Conservation (phyloP, 2,329 filamentous ascomycete genomes). For the Claviceps maximensis region DNA sequence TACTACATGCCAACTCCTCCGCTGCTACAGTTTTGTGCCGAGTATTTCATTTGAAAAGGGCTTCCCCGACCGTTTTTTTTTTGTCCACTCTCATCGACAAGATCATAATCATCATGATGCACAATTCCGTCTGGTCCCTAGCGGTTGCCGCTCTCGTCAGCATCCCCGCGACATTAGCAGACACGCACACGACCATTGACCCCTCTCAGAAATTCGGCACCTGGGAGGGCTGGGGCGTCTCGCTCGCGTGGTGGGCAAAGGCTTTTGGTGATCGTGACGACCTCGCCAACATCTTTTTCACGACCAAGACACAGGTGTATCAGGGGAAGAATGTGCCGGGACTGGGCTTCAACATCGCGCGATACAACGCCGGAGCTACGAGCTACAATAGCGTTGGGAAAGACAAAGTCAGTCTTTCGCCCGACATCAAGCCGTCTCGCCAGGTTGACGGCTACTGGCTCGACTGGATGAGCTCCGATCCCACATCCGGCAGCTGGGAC, state of each 20-base stretch:
- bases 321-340: slow-evolving; percentile 21
- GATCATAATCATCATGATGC: neutral
- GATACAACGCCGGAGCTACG: slow-evolving; percentile 30
- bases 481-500: slow-evolving; percentile 23
- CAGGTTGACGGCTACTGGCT: slow-evolving; percentile 28
- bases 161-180: neutral
- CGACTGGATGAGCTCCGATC: slow-evolving; percentile 21
- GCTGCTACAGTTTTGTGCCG: too few relatives aligned
- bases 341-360: slow-evolving; percentile 27
- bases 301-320: slow-evolving; percentile 16
- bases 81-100: too few relatives aligned
- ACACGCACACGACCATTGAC: neutral
- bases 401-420: slow-evolving; percentile 21
- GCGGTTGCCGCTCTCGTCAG: neutral
- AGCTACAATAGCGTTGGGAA: slow-evolving; percentile 22
- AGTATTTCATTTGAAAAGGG: too few relatives aligned
- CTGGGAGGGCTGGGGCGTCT: slow-evolving; percentile 32
- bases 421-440: slow-evolving; percentile 23
- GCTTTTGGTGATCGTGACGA: slow-evolving; percentile 27
- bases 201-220: slow-evolving; percentile 21
- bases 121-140: neutral
- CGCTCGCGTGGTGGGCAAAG: slow-evolving; percentile 30
- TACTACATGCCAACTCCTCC: too few relatives aligned
- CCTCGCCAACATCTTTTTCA: slow-evolving; percentile 28
- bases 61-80: too few relatives aligned